Base-by-base conservation (phyloP, 345 rosid genomes). In the Eucalyptus cloeziana region DNA sequence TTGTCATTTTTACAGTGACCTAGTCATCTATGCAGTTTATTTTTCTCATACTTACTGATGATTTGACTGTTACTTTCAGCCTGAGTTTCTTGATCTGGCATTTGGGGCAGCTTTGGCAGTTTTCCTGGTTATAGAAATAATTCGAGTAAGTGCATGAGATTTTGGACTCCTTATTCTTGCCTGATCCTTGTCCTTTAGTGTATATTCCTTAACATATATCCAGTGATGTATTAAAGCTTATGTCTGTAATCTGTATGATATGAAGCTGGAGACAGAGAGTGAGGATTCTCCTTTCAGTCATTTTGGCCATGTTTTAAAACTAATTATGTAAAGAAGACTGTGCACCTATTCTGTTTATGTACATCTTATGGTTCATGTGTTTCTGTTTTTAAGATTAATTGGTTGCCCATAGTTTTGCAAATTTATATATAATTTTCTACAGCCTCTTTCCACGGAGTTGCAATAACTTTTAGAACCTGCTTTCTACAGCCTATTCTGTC, bases 81-180 rank as follows among this genome's bases (percentile, higher is more conserved):
- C 99, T 76, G 93, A 93, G 89, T 96, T 98, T 96, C 99, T 98
- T 87, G 95, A 96, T 93, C 96, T 97, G 54, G 99, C 99, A 89
- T 97, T 98, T 94, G 99, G 99, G 89, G 99, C 93, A 79, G 99
- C 99, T 67, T 92, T 98, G 94, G 96, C 96, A 6, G 95, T 94
- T 86, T 98, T 98, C 90, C 88, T 97, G 94, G 92, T 91, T 37
- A 87, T 98, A 88, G 99, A 98, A 93, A 96, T 97, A 71, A 93
- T 98, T 71, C 94, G 99, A 93, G 99, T 97, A 94, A 95, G 98
- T 92, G 30, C 58, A 54, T 37, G 24, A n/a, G 83, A 37, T 40
- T 37, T 76, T 40, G 83, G 83, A 76, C 83, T 76, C 83, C 15
- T 21, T 40, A 37, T 76, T 44, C 24, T 76, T 40, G 45, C 27